Evolutionary conservation across 805 yeast species (phyloP), one percentile per base, ranked within the genome.

Genomic region (Maudiozyma barnettii): DNA sequence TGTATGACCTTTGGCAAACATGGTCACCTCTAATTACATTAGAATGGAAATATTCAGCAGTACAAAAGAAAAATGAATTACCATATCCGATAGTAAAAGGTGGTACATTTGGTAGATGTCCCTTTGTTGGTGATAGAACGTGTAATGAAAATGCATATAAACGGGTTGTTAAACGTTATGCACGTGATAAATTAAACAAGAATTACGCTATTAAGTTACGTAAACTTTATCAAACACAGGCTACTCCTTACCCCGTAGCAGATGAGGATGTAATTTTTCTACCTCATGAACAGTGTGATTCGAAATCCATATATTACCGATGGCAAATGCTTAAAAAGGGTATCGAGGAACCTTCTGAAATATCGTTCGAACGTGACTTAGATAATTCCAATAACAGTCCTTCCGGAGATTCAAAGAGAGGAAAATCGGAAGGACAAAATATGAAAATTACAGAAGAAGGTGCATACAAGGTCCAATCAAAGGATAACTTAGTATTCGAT

Each of bases 11-110:
- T 22, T 75, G 81, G 52, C 90, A 85, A 56, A 75, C 75, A 21
- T 81, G 82, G 51, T 77, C 95, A 47, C 96, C 98, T 0, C 76
- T 88, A 5, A 81, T 90, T 10, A 71, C 80, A 6, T 74, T 90
- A 55, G 98, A 93, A 65, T 93, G 96, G 95, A 72, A 59, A 47
- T 71, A 56, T 53, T 68, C 46, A 54, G 68, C 61, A 29, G 39
- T 61, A 39, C 39, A 49, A 9, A 64, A 49, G 57, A 57, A 47
- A 68, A 69, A 46, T 72, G 72, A 47, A 56, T 68, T 52, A 60
- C 70, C 63, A 20, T 61, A 60, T 61, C 68, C 66, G 9, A 48
- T 51, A 5, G 42, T 64, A 31, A 63, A 60, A 48, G 53, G 57
- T 49, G 66, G 68, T 19, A 53, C 67, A 5, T 63, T 64, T 56